Base-by-base conservation (phyloP, 371 early-diverging fungal genomes). In the Zancudomyces culisetae region DNA sequence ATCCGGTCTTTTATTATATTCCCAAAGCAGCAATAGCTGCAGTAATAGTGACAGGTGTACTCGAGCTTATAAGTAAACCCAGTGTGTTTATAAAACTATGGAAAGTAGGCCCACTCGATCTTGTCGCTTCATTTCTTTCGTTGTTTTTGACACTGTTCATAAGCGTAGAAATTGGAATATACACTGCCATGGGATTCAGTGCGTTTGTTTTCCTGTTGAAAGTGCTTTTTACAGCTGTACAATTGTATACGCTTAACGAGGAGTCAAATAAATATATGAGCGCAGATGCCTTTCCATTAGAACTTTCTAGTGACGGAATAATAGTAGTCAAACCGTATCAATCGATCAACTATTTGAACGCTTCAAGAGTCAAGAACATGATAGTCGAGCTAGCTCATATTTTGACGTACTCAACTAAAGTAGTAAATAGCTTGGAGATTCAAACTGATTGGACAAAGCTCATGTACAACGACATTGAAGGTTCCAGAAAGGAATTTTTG, bases 1-100 rank as follows among this genome's bases (percentile, higher is more conserved):
- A 87, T 35, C 81, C 80, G n/a, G 78, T 77, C 1, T 83, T 92
- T 59, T 81, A 72, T 61, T 89, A 74, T 57, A 83, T 92, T 21
- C 84, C 93, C 0, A 71, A 67, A 30, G 78, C 90, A 10, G 69
- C 75, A 3, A 68, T 90, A 10, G 72, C 84, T 21, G 85, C 85
- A 0, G 73, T 89, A 49, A 84, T 90, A 55, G 77, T 83, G 50
- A 57, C 59, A 35, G 62, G 68, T 12, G 67, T 67, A 10, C 56
- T 62, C 40, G 66, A 67, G 27, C 55, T 67, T 27, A 62, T 66
- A 22, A 55, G 61, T 21, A 49, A 62, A 20, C 67, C 67, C 15
- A 42, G 48, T 1, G 42, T 60, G 3, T 47, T 61, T 28, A 48
- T 45, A 29, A 56, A 57, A 54, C 63, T 67, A 43, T 67, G 67